Percentiles rank a stretch among this genome's conserved stretches.
Conservation (phyloP, 129 eudicot species). For the Tagetes erecta region DNA sequence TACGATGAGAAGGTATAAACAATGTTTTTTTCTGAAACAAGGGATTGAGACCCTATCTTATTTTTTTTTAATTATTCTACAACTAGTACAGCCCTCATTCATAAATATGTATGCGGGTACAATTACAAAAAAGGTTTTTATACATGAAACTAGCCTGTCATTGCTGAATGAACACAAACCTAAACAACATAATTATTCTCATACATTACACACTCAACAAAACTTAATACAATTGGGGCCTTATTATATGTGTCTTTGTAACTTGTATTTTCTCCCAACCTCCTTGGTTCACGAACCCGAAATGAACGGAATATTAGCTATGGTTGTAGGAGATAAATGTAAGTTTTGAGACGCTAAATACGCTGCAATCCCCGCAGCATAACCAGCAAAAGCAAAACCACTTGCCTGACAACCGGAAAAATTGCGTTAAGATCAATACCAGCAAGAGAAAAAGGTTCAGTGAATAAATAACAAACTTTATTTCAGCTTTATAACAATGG, state of each 20-base stretch:
- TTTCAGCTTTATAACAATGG: too few species aligned
- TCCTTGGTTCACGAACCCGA: constrained; percentile 50
- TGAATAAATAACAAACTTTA: too few species aligned
- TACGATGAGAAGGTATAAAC: too few species aligned
- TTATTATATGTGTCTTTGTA: background rate
- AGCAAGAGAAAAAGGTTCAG: too few species aligned
- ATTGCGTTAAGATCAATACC: background rate
- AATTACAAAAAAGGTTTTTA: too few species aligned
- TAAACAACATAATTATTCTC: background rate
- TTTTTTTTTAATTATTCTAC: too few species aligned
- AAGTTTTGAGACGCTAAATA: constrained; percentile 80
- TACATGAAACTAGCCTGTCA: background rate
- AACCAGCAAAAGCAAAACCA: constrained; percentile 94
- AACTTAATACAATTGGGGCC: background rate
- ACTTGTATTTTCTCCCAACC: background rate
- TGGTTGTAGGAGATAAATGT: constrained; percentile 63
- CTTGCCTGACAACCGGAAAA: constrained; percentile 54
- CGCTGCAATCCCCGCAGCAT: constrained; percentile 90
- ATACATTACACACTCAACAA: background rate
- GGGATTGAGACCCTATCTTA: too few species aligned
- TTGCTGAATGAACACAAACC: background rate
- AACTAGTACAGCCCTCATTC: too few species aligned
- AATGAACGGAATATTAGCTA: constrained; percentile 80
- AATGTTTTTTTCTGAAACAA: too few species aligned
- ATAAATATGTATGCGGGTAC: too few species aligned